These are phyloP conservation scores for Malassezia equina DNA, from an alignment of 1,284 basidiomycete genomes.

Conservation along the genomic window DNA sequence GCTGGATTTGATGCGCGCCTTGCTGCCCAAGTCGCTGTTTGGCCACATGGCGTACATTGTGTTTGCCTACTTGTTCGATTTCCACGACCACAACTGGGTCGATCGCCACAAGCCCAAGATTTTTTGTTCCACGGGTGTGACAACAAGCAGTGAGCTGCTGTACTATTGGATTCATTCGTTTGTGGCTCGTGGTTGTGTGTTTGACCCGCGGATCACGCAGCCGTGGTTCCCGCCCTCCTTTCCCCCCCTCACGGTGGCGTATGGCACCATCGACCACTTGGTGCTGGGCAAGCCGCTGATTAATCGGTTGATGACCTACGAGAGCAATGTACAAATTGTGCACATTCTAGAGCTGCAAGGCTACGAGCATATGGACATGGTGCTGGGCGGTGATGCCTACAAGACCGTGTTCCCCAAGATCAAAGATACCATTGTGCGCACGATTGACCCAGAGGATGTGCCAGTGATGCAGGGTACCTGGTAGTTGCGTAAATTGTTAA, in stretches of 20 bases:
- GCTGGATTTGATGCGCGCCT: conserved; percentile 32
- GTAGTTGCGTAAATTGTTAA: not conserved
- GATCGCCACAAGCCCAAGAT: conserved; percentile 45
- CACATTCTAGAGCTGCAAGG: conserved; percentile 44
- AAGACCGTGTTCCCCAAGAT: conserved; percentile 41
- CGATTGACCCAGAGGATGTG: conserved; percentile 28
- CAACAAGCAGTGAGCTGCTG: conserved; percentile 42
- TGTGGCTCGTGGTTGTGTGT: conserved; percentile 45
- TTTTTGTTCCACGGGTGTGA: conserved; percentile 38
- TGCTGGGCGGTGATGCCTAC: conserved; percentile 41
- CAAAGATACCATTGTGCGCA: conserved; percentile 41
- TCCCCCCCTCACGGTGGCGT: conserved; percentile 44
- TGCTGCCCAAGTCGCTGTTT: conserved; percentile 39
- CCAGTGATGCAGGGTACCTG: not conserved
- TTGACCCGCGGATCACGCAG: conserved; percentile 37
- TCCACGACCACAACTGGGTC: conserved; percentile 45
- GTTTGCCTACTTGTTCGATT: conserved; percentile 43
- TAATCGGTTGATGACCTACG: conserved; percentile 35
- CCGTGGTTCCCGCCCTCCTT: conserved; percentile 44
- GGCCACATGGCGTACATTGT: conserved; percentile 45
- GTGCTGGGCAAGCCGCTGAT: conserved; percentile 44
- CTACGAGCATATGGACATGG: conserved; percentile 45
- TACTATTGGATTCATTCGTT: conserved; percentile 47
- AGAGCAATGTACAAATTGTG: conserved; percentile 43
- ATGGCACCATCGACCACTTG: conserved; percentile 41